These are phyloP conservation scores for Telfairia occidentalis DNA, from an alignment of 331 rosid species.

Conservation along the genomic window DNA sequence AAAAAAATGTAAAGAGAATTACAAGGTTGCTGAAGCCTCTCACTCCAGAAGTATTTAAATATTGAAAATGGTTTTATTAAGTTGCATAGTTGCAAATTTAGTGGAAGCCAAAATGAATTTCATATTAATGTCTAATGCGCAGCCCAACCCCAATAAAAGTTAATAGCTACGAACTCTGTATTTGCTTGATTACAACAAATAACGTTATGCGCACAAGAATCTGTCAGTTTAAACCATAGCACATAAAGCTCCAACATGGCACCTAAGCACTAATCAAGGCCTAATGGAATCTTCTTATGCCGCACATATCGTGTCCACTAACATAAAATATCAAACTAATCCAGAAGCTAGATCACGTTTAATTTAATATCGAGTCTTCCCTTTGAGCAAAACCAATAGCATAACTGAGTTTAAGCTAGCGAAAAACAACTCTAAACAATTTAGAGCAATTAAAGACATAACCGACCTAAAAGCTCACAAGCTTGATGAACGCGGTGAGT, in stretches of 20 bases:
- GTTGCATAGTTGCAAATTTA: not conserved
- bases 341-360: not conserved
- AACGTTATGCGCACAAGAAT: not conserved
- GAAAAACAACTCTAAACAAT: not conserved
- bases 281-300: constrained; percentile 1
- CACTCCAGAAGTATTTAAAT: not conserved
- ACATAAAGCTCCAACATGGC: constrained; percentile 11
- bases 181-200: not conserved
- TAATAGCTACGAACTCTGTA: not conserved
- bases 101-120: not conserved
- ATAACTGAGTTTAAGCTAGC: not conserved
- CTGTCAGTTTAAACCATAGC: not conserved
- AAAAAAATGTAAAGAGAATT: not conserved
- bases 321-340: not conserved
- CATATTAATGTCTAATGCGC: not conserved
- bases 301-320: constrained; percentile 9
- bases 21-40: not conserved
- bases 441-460: not conserved
- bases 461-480: constrained; percentile 77
- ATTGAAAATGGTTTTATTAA: not conserved
- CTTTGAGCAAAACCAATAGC: not conserved
- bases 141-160: not conserved
- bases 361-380: not conserved
- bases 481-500: constrained; percentile 65
- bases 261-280: not conserved